Evolutionary conservation across 23 red algal species (phyloP).

Genomic region (Chondrus crispus): DNA sequence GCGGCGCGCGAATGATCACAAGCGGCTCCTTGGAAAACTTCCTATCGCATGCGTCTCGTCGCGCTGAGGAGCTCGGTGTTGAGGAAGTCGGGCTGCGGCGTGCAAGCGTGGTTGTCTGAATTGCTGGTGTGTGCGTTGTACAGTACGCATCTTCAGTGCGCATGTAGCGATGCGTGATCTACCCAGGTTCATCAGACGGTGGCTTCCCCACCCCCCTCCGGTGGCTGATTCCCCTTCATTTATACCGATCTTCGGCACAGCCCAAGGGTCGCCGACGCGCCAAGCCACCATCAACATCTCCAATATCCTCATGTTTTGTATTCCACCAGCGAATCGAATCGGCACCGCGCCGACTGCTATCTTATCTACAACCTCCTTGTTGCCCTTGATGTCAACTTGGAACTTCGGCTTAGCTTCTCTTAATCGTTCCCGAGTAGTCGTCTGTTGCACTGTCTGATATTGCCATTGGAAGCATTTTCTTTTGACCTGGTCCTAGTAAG

Average conservation of each 20-base stretch:
- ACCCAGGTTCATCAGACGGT: no score
- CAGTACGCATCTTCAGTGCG: no score
- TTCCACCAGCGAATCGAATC: not conserved
- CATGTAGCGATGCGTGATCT: no score
- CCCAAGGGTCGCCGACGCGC: constrained; percentile 23
- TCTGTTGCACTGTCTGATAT: not conserved
- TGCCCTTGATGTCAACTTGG: constrained; percentile 36
- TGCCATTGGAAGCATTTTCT: not conserved
- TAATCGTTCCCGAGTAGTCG: not conserved
- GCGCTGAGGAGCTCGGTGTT: no score
- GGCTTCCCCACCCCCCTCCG: no score
- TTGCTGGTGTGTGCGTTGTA: no score
- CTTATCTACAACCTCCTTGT: constrained; percentile 29
- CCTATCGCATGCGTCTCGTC: no score
- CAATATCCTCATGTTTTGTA: not conserved
- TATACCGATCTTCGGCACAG: constrained; percentile 28
- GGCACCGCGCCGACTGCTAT: constrained; percentile 32
- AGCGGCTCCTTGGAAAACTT: no score
- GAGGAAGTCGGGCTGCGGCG: no score
- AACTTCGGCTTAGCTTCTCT: constrained; percentile 12
- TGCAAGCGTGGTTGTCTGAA: no score
- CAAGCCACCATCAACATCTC: constrained; percentile 23
- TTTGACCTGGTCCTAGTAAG: not conserved
- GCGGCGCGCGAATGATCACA: no score
- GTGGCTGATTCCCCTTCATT: constrained; percentile 44